These are phyloP conservation scores for Solanum sitiens DNA, from an alignment of 257 asterid genomes.

Conservation along the genomic window DNA sequence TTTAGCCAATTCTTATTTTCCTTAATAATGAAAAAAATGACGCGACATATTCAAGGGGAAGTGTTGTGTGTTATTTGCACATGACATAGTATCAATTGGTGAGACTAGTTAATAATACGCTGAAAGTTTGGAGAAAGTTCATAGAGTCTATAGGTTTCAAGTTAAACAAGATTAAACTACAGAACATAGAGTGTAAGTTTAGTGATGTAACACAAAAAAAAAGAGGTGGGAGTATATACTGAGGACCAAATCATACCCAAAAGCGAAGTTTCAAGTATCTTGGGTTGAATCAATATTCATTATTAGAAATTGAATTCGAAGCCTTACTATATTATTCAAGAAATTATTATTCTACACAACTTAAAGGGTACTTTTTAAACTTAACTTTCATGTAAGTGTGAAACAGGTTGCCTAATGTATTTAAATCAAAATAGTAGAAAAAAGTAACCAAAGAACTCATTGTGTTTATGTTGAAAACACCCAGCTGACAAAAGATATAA, in stretches of 20 bases:
- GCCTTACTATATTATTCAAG: background rate
- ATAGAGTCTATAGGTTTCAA: background rate
- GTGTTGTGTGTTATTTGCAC: background rate
- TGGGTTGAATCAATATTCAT: background rate
- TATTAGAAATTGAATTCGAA: background rate
- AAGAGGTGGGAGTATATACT: background rate
- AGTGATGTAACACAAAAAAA: background rate
- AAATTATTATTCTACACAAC: background rate
- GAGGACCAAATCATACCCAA: background rate
- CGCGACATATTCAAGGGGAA: background rate
- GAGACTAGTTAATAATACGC: background rate
- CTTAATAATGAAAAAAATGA: background rate
- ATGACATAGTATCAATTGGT: background rate
- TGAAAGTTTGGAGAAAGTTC: background rate
- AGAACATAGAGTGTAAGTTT: background rate
- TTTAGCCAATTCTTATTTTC: background rate
- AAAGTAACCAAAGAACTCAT: too few species aligned
- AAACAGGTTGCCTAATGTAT: background rate
- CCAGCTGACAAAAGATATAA: too few species aligned
- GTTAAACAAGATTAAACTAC: background rate
- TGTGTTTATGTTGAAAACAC: background rate
- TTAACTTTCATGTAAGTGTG: too few species aligned
- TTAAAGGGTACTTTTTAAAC: background rate
- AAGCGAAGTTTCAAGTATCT: background rate
- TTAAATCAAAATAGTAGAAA: background rate